Conservation (phyloP, 1,284 basidiomycete genomes). For the Cryptococcus neoformans region DNA sequence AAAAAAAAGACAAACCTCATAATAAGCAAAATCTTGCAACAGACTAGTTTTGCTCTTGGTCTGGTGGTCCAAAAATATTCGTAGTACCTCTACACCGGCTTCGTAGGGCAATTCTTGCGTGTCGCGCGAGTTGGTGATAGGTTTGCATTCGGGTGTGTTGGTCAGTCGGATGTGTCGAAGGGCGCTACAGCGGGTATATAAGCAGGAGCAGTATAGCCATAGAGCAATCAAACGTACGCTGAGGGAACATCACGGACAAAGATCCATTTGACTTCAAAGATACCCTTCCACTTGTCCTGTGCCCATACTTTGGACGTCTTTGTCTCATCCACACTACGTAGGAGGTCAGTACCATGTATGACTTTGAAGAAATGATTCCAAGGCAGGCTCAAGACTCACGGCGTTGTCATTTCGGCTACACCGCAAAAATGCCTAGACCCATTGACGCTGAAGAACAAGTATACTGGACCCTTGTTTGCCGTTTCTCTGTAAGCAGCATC, state of each 20-base stretch:
- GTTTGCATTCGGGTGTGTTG: slow-evolving; percentile 94
- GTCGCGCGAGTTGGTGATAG: slow-evolving; percentile 79
- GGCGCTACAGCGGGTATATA: slow-evolving; percentile 12
- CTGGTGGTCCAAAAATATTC: slow-evolving; percentile 87
- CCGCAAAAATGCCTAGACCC: slow-evolving; percentile 95
- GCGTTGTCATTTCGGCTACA: slow-evolving; percentile 92
- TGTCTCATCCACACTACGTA: slow-evolving; percentile 50
- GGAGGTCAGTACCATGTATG: slow-evolving; percentile 1
- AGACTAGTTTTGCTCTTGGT: slow-evolving; percentile 73
- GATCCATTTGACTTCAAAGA: slow-evolving; percentile 93
- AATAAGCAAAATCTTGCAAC: slow-evolving; percentile 90
- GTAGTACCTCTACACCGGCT: slow-evolving; percentile 89
- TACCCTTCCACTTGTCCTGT: slow-evolving; percentile 97
- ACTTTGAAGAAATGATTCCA: background rate
- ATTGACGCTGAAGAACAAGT: slow-evolving; percentile 95
- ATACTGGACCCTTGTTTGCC: slow-evolving; percentile 79
- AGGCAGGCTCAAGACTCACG: slow-evolving; percentile 48
- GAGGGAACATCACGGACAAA: slow-evolving; percentile 94
- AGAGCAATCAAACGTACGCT: slow-evolving; percentile 58
- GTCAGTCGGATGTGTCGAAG: slow-evolving; percentile 53
- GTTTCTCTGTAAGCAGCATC: slow-evolving; percentile 94
- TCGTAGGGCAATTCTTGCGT: slow-evolving; percentile 83
- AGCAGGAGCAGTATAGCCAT: background rate
- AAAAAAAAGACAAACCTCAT: slow-evolving; percentile 62
- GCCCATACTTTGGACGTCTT: slow-evolving; percentile 78